Evolutionary conservation across 306 rosid species (phyloP).

Genomic region (Betula pendula): DNA sequence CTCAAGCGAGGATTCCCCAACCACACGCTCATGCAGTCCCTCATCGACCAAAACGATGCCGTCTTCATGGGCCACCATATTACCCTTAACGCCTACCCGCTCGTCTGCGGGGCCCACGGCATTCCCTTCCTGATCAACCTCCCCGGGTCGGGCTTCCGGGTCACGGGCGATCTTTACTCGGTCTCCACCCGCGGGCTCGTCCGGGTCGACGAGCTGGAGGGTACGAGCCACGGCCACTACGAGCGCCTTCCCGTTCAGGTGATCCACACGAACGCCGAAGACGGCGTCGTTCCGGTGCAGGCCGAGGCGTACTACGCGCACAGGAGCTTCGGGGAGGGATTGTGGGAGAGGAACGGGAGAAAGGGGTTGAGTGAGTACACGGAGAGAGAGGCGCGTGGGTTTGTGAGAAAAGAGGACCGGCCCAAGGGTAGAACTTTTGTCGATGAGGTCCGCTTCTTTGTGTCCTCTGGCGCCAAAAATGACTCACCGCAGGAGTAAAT

Average conservation of each 20-base stretch:
- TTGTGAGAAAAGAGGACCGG: constrained; percentile 39
- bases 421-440: constrained; percentile 18
- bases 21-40: constrained; percentile 38
- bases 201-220: constrained; percentile 58
- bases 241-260: constrained; percentile 49
- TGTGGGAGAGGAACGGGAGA: constrained; percentile 50
- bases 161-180: constrained; percentile 65
- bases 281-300: constrained; percentile 24
- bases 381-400: constrained; percentile 32
- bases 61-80: constrained; percentile 28
- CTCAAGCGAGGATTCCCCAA: constrained; percentile 64
- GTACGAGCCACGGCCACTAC: constrained; percentile 43
- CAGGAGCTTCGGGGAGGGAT: constrained; percentile 42
- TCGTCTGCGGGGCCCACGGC: constrained; percentile 64
- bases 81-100: constrained; percentile 42
- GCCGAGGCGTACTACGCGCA: constrained; percentile 71
- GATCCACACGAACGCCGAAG: neutral
- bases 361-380: constrained; percentile 44
- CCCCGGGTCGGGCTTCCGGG: constrained; percentile 47
- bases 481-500: neutral
- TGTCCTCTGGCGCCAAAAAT: neutral
- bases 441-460: constrained; percentile 22
- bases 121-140: constrained; percentile 65
- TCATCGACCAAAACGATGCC: constrained; percentile 51
- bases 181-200: constrained; percentile 45